These are phyloP conservation scores for Dipteronia dyeriana DNA, from an alignment of 345 rosid genomes.

Conservation along the genomic window DNA sequence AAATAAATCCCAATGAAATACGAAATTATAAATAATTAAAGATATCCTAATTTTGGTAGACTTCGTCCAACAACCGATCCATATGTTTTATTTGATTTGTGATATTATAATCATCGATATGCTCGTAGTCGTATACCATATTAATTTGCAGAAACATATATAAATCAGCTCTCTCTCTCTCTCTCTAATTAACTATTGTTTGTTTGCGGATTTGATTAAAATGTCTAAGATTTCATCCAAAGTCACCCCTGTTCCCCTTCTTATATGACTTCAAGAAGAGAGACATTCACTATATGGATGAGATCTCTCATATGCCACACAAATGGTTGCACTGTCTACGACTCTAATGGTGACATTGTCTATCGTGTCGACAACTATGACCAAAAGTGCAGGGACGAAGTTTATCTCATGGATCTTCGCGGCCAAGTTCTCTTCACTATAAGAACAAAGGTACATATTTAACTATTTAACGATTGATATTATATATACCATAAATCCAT, in stretches of 20 bases:
- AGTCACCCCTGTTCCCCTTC: constrained; percentile 7
- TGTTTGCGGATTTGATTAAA: background rate
- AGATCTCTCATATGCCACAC: constrained; percentile 45
- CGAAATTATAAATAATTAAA: too few species aligned
- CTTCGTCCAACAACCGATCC: too few species aligned
- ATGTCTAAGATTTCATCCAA: constrained; percentile 35
- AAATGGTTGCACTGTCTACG: constrained; percentile 49
- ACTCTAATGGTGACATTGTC: constrained; percentile 39
- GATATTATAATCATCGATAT: too few species aligned
- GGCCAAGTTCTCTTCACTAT: constrained; percentile 49
- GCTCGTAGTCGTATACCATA: too few species aligned
- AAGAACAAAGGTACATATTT: constrained; percentile 30
- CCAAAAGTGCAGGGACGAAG: constrained; percentile 35
- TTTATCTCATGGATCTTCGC: constrained; percentile 45
- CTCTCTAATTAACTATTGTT: too few species aligned
- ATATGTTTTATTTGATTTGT: too few species aligned
- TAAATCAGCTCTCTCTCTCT: too few species aligned
- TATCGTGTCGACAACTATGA: constrained; percentile 52
- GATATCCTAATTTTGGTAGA: too few species aligned
- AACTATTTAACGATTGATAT: too few species aligned
- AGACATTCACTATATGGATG: constrained; percentile 52
- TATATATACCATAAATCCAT: too few species aligned
- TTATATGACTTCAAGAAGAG: constrained; percentile 28
- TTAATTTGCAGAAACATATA: too few species aligned
- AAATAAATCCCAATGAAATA: too few species aligned